Evolutionary conservation across 495 filamentous ascomycete genomes (phyloP).

Genomic region (Clohesyomyces aquaticus): DNA sequence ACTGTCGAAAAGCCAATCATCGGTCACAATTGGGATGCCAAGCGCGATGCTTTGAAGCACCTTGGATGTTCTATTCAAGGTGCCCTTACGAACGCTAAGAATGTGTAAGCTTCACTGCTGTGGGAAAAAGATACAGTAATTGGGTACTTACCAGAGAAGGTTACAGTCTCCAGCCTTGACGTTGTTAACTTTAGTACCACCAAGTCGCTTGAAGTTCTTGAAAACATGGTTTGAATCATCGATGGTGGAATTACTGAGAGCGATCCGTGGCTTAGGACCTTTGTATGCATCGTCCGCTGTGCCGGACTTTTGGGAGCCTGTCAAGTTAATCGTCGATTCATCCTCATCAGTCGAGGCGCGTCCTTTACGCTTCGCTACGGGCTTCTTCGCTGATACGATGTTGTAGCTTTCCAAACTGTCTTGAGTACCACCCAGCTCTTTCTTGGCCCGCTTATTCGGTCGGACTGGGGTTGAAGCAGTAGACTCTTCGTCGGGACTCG

Average conservation of each 20-base stretch:
- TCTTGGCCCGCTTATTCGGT: constrained; percentile 14
- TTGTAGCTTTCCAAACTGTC: too few species aligned
- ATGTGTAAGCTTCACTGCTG: constrained; percentile 5
- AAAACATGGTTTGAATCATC: constrained; percentile 23
- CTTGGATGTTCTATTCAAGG: constrained; percentile 49
- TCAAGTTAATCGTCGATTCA: background rate
- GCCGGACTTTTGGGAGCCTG: constrained; percentile 2
- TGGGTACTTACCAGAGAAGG: constrained; percentile 43
- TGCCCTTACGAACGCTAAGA: constrained; percentile 42
- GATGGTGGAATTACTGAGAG: constrained; percentile 45
- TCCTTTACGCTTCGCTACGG: constrained; percentile 7
- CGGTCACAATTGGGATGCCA: constrained; percentile 49
- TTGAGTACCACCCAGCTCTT: background rate
- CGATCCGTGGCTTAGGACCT: constrained; percentile 35
- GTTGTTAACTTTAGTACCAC: constrained; percentile 37
- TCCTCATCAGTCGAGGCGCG: background rate
- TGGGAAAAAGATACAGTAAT: background rate
- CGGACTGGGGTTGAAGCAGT: background rate
- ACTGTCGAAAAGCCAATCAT: constrained; percentile 48
- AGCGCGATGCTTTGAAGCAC: constrained; percentile 45
- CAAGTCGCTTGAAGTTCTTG: constrained; percentile 45
- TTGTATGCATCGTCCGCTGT: constrained; percentile 23
- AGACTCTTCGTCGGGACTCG: background rate
- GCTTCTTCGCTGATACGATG: too few species aligned
- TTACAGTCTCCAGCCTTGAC: constrained; percentile 39